Evolutionary conservation across 2,329 filamentous ascomycete species (phyloP), one percentile per base, ranked within the genome.

Genomic region (Paraphoma chrysanthemicola): DNA sequence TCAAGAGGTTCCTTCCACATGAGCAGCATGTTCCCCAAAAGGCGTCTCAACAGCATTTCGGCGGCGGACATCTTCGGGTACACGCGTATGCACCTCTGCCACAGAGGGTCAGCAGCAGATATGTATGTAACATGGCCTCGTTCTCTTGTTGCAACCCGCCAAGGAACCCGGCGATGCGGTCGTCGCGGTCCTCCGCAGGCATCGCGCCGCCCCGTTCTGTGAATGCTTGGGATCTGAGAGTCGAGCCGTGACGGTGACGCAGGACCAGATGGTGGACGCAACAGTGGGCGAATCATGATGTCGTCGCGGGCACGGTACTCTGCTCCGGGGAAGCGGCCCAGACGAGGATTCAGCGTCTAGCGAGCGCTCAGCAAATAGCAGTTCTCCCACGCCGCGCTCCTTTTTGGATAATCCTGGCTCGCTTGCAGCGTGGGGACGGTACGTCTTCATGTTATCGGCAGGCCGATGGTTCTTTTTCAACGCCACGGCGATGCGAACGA

Each of bases 111-210:
- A 68, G 63, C 62, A 60, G 64, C 60, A 55, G 57, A 57, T 59
- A 51, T 66, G 60, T 67, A 74, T 70, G 73, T 73, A 74, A 73
- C 72, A 60, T 73, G 65, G 68, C 68, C 68, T 73, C 70, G 65
- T 73, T 73, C 69, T 72, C 63, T 67, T 43, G 53, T 57, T 69
- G 63, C 68, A 69, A 67, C 60, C 46, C 63, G 63, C 66, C 67
- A 67, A 69, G 60, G 62, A 60, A 64, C 66, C 66, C 69, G 69
- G 68, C 60, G 58, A 68, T 54, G 56, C 62, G 67, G 70, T 65
- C 60, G 57, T 66, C 57, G 60, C 63, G 64, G 60, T 49, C 62
- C 58, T 59, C 55, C 51, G 56, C 66, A 66, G 61, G 60, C 64
- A 68, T 54, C 23, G 60, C 62, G 63, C 61, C 61, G 48, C 60